Percentiles rank a stretch among this genome's conserved stretches.
Conservation (phyloP, 2,329 filamentous ascomycete genomes). For the Aspergillus awamori region DNA sequence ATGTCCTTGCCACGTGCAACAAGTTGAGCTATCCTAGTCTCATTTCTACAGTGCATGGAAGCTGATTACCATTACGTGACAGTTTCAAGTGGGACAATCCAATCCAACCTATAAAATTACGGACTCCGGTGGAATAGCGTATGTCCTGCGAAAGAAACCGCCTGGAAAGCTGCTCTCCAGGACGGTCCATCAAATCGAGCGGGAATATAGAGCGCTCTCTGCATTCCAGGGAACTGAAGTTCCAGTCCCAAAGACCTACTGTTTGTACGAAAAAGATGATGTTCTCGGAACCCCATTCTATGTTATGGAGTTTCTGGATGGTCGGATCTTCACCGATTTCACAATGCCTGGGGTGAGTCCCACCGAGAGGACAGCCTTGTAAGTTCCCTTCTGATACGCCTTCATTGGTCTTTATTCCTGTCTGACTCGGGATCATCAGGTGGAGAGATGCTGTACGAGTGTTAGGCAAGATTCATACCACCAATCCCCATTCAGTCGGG, state of each 20-base stretch:
- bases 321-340: not conserved
- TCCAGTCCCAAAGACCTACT: not conserved
- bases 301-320: constrained; percentile 12
- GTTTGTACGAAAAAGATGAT: not conserved
- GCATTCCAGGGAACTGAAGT: not conserved
- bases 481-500: too few relatives aligned
- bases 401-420: too few relatives aligned
- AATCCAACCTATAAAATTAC: constrained; percentile 7
- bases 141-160: constrained; percentile 9
- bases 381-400: not conserved
- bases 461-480: too few relatives aligned
- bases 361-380: not conserved
- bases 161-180: not conserved
- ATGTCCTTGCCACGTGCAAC: not conserved
- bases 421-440: too few relatives aligned
- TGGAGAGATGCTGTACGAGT: too few relatives aligned
- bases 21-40: not conserved
- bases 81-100: constrained; percentile 9
- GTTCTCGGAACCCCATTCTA: constrained; percentile 7
- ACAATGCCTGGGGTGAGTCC: constrained; percentile 2
- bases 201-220: not conserved
- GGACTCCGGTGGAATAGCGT: not conserved
- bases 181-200: not conserved
- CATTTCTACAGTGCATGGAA: too few relatives aligned
- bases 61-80: too few relatives aligned